A percentile compares a stretch with the other conserved stretches of the same genome.
phyloP scores from a whole-genome alignment of 2,329 filamentous ascomycete species.

The Aureobasidium namibiae region DNA sequence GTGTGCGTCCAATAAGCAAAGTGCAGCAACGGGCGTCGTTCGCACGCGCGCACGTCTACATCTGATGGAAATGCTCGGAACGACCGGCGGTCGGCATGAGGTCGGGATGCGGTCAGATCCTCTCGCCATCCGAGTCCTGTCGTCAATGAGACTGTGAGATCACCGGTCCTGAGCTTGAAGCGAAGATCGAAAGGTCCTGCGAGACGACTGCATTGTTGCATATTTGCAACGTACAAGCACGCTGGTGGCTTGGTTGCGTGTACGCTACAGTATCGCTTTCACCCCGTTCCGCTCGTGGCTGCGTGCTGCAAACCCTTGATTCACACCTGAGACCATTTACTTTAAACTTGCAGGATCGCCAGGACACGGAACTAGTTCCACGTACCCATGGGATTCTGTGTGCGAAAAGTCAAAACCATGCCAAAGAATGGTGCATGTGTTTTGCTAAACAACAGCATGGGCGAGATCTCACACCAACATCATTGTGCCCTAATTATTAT shows the following conservation, averaged over 20 bases:
- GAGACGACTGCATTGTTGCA: neutral
- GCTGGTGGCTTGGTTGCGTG: neutral
- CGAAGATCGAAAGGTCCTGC: neutral
- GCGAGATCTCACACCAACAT: neutral
- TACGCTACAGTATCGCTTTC: too few species aligned
- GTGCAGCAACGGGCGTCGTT: slow-evolving; percentile 1
- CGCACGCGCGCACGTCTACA: neutral
- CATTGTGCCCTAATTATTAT: too few species aligned
- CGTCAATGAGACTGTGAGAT: neutral
- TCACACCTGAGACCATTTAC: too few species aligned
- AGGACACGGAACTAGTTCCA: neutral
- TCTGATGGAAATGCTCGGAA: slow-evolving; percentile 1
- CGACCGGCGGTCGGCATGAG: neutral
- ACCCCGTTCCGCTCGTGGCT: neutral
- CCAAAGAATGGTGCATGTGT: neutral
- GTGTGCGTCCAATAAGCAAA: neutral
- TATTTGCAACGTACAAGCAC: too few species aligned
- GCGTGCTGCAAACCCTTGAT: too few species aligned
- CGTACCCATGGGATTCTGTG: too few species aligned
- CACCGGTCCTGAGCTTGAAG: neutral
- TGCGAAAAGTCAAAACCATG: too few species aligned
- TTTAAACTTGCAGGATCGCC: too few species aligned
- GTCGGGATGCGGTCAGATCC: neutral
- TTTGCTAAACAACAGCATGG: neutral
- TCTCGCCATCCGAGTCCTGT: neutral